Evolutionary conservation across 257 asterid species (phyloP), one percentile per base, ranked within the genome.

Genomic region (Fraxinus excelsior): DNA sequence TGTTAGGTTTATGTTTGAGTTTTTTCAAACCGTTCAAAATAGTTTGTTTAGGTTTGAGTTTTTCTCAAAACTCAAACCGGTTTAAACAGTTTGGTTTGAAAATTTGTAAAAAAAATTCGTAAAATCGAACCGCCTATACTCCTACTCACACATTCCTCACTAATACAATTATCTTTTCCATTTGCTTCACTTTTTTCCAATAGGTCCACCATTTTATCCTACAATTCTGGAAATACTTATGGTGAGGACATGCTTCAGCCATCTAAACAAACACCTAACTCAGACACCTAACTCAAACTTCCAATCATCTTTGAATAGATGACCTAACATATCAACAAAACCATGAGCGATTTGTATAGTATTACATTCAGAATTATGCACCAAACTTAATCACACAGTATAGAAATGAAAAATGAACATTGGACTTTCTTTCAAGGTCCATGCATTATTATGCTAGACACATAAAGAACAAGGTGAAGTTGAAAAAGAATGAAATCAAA

Each of bases 291-390:
- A 72, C 25, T 97, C 92, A 40, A 91, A 83, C 72, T 88, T 94
- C 94, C 98, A 91, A 75, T 94, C 97, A 85, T 94, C 97, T 79
- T 87, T 91, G 79, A 93, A 93, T 34, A 93, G 90, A 74, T 83
- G 80, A 67, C 93, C 91, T 84, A 93, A 76, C 74, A 74, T 80
- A 49, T 77, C 46, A 51, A 91, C 85, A 42, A 91, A 85, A 75
- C 74, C 60, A 73, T 90, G 85, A 32, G 80, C 82, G 69, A 93
- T 77, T 31, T 70, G 75, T 65, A 88, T 69, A 29, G 84, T 60
- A 31, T 80, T 73, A 73, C 90, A 89, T 56, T 74, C 82, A 19
- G 82, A 74, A 37, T 90, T 91, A 21, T 80, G 79, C 46, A 74
- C 75, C 16, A 38, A 89, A 86, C 71, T 79, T 87, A 68, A 81